A percentile compares a stretch with the other conserved stretches of the same genome.
Conservation (phyloP, 2,329 filamentous ascomycete genomes). For the Emydomyces testavorans region DNA sequence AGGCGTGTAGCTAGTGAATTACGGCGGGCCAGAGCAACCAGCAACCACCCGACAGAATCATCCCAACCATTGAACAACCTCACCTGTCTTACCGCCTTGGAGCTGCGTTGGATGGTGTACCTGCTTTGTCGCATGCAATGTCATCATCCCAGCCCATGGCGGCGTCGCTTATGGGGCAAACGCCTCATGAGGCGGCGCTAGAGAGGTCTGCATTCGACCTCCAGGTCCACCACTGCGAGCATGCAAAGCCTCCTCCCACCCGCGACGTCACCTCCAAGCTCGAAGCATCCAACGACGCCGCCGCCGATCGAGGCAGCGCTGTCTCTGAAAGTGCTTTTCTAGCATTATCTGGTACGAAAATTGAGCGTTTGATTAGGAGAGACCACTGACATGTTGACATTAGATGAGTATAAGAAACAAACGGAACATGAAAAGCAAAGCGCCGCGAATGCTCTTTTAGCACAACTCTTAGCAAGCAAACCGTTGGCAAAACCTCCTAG, state of each 20-base stretch:
- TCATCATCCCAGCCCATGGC: slow-evolving; percentile 39
- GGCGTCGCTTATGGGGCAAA: slow-evolving; percentile 38
- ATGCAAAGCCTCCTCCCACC: slow-evolving; percentile 20
- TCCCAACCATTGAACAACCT: slow-evolving; percentile 6
- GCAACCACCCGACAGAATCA: slow-evolving; percentile 12
- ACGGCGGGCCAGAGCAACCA: slow-evolving; percentile 4
- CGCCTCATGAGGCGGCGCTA: slow-evolving; percentile 33
- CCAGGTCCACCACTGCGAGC: slow-evolving; percentile 15
- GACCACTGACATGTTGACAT: slow-evolving; percentile 6
- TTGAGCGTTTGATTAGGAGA: not conserved
- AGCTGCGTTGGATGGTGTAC: slow-evolving; percentile 15
- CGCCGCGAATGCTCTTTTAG: slow-evolving; percentile 33
- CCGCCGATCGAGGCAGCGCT: slow-evolving; percentile 21
- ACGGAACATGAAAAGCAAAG: slow-evolving; percentile 29
- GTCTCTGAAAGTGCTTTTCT: slow-evolving; percentile 26
- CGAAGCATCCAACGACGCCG: slow-evolving; percentile 22
- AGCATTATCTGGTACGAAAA: slow-evolving; percentile 18
- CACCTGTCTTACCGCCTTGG: slow-evolving; percentile 8
- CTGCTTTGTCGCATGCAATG: slow-evolving; percentile 31
- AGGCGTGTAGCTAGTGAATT: slow-evolving; percentile 1
- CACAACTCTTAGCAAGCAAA: slow-evolving; percentile 32
- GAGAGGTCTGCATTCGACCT: slow-evolving; percentile 33
- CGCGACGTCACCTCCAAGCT: slow-evolving; percentile 23
- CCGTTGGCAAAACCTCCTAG: slow-evolving; percentile 12
- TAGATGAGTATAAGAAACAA: slow-evolving; percentile 22